Base-by-base conservation (phyloP, 441 rosid species). In the Erysimum pusillum region DNA sequence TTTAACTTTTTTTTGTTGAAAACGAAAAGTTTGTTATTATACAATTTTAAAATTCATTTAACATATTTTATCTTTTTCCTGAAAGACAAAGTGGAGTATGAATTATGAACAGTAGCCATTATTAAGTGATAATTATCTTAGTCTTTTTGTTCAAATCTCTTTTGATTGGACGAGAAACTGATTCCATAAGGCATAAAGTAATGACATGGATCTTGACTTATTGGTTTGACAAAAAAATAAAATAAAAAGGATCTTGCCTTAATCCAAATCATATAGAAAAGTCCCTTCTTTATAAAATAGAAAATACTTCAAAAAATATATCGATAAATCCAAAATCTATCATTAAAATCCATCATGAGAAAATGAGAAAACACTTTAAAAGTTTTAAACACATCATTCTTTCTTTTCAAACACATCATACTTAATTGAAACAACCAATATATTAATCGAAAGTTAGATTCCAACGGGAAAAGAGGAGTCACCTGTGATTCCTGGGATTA, bases 401-500 rank as follows among this genome's bases (percentile, higher is more conserved):
- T 3, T 28, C 25, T 28, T 28, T 28, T 28, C 4, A 28, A 31
- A 13, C 64, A 9, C 15, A 75, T 25, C 39, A 58, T 75, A 39
- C 2, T 39, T 17, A 38, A 31, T 12, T n/a, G 14, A 67, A 48
- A 58, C 11, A 3, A 7, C 14, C 65, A 32, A 31, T 22, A 41
- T 32, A 57, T 9, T 11, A 39, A 32, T 28, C 8, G 63, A 39
- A 6, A 53, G 41, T 28, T 9, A 18, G 22, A 39, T 6, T 13
- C 44, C 31, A 52, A 41, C 2, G 22, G 14, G 5, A 4, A 67
- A 6, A 54, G 17, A 20, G 32, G 12, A 14, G 1, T 76, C 76
- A 89, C 94, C 91, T 88, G 65, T 84, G 79, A 39, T 35, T 65
- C 77, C 77, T 78, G 54, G 88, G 82, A 51, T 85, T 82, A 73